Evolutionary conservation across 179 eudicot genomes (phyloP).

Genomic region (Vitellaria paradoxa): DNA sequence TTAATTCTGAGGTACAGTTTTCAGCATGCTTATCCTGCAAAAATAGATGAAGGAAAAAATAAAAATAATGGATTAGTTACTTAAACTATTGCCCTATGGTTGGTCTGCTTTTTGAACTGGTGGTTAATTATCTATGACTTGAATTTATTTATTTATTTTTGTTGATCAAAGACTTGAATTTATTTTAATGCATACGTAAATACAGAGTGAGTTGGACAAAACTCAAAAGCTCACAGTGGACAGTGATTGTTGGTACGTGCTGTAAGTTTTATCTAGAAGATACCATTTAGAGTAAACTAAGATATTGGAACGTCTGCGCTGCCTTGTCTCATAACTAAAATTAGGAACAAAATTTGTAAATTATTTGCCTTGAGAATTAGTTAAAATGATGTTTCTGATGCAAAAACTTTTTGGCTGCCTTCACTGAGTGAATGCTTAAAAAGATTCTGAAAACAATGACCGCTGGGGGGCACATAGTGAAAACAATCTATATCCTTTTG

Average conservation of each 20-base stretch:
- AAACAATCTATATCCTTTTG: background rate
- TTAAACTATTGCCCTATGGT: background rate
- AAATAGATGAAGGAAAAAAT: background rate
- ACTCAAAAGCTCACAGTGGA: too few species aligned
- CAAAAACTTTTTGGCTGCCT: background rate
- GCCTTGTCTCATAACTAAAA: background rate
- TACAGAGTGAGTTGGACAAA: background rate
- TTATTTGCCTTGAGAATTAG: background rate
- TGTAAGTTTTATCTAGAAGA: background rate
- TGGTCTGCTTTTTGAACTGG: background rate
- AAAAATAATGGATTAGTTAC: background rate
- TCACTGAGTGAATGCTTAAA: background rate
- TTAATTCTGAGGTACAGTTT: constrained; percentile 61
- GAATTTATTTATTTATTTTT: too few species aligned
- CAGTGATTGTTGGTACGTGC: background rate
- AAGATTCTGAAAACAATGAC: background rate
- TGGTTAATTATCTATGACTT: background rate
- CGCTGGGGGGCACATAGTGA: background rate
- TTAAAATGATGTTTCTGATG: background rate
- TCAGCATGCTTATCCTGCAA: background rate
- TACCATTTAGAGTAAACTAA: background rate
- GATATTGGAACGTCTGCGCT: background rate
- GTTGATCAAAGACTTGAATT: too few species aligned
- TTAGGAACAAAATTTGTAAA: background rate
- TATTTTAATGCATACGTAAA: too few species aligned